Conservation (phyloP, 2,329 filamentous ascomycete species). For the Aschersonia sp. region DNA sequence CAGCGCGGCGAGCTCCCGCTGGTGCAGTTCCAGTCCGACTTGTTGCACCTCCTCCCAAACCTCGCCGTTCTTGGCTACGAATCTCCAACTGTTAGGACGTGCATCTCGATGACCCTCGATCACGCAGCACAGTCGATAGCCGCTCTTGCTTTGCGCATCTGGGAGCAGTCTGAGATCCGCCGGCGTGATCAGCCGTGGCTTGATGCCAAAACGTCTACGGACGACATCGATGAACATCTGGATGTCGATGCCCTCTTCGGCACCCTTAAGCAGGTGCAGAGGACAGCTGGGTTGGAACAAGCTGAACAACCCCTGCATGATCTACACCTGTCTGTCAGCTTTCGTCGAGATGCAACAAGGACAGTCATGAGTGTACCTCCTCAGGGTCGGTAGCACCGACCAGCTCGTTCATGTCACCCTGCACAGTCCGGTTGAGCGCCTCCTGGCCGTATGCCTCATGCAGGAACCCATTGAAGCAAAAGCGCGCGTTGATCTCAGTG, state of each 20-base stretch:
- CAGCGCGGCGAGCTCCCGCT: conserved; percentile 19
- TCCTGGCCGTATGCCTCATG: conserved; percentile 15
- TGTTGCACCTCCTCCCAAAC: conserved; percentile 19
- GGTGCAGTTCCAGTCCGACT: conserved; percentile 23
- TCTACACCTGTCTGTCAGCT: conserved; percentile 8
- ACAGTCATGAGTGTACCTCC: background rate
- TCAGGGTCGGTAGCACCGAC: conserved; percentile 10
- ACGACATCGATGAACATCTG: conserved; percentile 20
- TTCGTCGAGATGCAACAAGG: background rate
- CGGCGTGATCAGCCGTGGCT: conserved; percentile 18
- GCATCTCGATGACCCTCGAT: conserved; percentile 2
- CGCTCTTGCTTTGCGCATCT: conserved; percentile 8
- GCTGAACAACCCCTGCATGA: conserved; percentile 14
- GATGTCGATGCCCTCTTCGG: conserved; percentile 22
- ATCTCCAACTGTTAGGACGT: background rate
- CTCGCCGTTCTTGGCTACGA: conserved; percentile 10
- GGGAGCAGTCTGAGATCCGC: conserved; percentile 17
- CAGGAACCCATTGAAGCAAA: conserved; percentile 23
- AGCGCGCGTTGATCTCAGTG: conserved; percentile 26
- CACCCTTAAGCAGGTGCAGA: conserved; percentile 22
- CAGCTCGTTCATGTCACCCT: background rate
- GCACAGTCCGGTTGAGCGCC: conserved; percentile 10
- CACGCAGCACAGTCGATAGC: conserved; percentile 16
- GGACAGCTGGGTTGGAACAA: conserved; percentile 15
- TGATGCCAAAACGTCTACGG: conserved; percentile 12